phyloP scores from a whole-genome alignment of 2,329 filamentous ascomycete genomes.

The Eutypella sp. region DNA sequence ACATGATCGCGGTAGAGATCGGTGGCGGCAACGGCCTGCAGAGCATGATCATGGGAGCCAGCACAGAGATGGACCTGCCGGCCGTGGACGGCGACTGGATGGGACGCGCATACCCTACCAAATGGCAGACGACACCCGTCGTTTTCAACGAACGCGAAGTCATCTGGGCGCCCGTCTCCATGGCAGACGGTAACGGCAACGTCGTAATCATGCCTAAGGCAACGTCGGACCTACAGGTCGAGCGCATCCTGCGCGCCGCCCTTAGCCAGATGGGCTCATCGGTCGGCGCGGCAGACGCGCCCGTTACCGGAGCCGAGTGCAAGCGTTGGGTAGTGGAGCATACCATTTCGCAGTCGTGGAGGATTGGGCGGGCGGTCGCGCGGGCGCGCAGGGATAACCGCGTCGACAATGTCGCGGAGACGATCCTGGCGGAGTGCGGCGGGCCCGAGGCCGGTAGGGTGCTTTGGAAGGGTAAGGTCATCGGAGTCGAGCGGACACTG shows the following conservation, averaged over 20 bases:
- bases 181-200: conserved; percentile 42
- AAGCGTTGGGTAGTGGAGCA: conserved; percentile 47
- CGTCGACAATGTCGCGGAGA: conserved; percentile 50
- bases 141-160: conserved; percentile 43
- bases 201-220: conserved; percentile 40
- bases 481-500: conserved; percentile 52
- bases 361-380: conserved; percentile 56
- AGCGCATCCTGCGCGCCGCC: conserved; percentile 45
- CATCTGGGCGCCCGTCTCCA: conserved; percentile 38
- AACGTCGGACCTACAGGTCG: conserved; percentile 40
- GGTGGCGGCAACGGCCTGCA: conserved; percentile 62
- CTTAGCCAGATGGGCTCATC: conserved; percentile 52
- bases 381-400: conserved; percentile 43
- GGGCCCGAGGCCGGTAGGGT: conserved; percentile 48
- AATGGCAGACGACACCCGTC: conserved; percentile 51
- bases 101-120: conserved; percentile 50
- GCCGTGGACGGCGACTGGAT: conserved; percentile 53
- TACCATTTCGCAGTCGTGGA: conserved; percentile 50
- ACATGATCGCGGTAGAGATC: conserved; percentile 60
- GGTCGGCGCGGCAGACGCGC: conserved; percentile 43
- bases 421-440: conserved; percentile 54
- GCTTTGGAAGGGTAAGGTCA: conserved; percentile 61
- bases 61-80: conserved; percentile 45
- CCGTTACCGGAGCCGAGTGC: conserved; percentile 44
- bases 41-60: conserved; percentile 51